These are phyloP conservation scores for Marchantia paleacea DNA, from an alignment of 225 moss, liverwort and hornwort genomes.

Conservation along the genomic window DNA sequence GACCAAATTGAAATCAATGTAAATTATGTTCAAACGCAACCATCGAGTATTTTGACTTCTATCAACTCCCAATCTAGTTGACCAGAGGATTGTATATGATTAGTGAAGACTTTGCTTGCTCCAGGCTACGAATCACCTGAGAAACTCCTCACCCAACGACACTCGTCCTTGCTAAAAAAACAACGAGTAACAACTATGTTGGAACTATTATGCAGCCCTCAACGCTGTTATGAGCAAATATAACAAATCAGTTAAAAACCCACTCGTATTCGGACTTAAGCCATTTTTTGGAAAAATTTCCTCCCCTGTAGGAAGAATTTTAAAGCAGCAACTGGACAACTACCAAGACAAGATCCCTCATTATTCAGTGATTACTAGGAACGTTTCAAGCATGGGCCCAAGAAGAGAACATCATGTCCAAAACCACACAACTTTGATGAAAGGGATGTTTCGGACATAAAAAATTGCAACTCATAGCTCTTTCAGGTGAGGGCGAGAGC, in stretches of 20 bases:
- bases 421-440: background rate
- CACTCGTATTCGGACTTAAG: too few species aligned
- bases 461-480: background rate
- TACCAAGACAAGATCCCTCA: background rate
- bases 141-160: background rate
- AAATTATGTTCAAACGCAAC: background rate
- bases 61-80: background rate
- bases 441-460: background rate
- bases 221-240: background rate
- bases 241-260: background rate
- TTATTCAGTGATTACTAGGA: background rate
- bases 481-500: background rate
- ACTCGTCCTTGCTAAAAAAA: background rate
- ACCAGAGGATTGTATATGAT: background rate
- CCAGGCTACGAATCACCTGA: background rate
- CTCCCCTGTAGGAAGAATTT: background rate
- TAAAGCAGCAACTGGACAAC: background rate
- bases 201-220: background rate
- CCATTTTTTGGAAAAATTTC: background rate
- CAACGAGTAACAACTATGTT: background rate
- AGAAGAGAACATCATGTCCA: background rate
- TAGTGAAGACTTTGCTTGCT: background rate
- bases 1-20: background rate
- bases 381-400: background rate
- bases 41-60: background rate